A percentile compares a stretch with the other conserved stretches of the same genome.
Evolutionary conservation across 2,329 filamentous ascomycete species (phyloP).

Genomic region (Penicillium brasilianum): DNA sequence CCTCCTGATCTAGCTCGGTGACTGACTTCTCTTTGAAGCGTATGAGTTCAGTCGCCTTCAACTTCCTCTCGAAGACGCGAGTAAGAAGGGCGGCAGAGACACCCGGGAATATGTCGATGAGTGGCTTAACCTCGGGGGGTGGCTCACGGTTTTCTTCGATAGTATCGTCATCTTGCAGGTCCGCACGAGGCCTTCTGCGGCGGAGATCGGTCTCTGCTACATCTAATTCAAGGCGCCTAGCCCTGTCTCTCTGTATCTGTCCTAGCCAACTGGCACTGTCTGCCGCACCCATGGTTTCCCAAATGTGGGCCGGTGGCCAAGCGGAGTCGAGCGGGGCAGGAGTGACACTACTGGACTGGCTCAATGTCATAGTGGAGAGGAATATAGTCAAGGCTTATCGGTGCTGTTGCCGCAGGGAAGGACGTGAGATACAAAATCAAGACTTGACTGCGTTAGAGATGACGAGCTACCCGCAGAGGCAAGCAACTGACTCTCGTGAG

Average conservation of each 20-base stretch:
- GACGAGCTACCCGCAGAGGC: conserved; percentile 11
- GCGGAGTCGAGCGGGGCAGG: background rate
- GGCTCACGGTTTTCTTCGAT: background rate
- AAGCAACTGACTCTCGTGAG: conserved; percentile 13
- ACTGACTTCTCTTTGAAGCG: background rate
- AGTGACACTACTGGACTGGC: too few relatives aligned
- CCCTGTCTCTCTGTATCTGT: background rate
- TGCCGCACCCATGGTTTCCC: background rate
- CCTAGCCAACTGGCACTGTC: background rate
- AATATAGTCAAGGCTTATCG: too few relatives aligned
- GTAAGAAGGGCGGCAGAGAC: background rate
- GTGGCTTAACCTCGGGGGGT: background rate
- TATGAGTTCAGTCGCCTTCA: background rate
- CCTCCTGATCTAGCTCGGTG: conserved; percentile 1
- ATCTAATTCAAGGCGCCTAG: background rate
- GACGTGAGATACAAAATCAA: conserved; percentile 7
- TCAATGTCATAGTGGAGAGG: too few relatives aligned
- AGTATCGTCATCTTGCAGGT: background rate
- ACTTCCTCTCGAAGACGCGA: background rate
- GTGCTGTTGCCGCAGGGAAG: too few relatives aligned
- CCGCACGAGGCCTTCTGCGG: background rate
- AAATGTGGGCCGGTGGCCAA: background rate
- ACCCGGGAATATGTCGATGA: background rate
- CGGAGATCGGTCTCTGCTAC: background rate
- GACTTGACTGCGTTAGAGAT: conserved; percentile 15